Percentiles rank a stretch among this genome's conserved stretches.
These are phyloP conservation scores for Nicotiana noctiflora DNA, from an alignment of 257 asterid genomes.

Conservation along the genomic window DNA sequence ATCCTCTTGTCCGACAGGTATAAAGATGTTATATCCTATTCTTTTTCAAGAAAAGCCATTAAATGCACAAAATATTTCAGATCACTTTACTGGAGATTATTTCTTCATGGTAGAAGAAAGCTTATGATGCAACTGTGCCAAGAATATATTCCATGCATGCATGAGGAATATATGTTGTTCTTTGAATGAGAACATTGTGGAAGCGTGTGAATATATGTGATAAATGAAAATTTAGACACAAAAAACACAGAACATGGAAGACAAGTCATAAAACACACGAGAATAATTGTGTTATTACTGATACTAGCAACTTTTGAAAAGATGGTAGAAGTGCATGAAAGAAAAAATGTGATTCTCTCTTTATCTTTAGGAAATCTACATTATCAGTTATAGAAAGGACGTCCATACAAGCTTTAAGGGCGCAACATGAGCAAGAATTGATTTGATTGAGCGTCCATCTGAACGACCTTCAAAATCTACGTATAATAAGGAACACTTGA, in stretches of 20 bases:
- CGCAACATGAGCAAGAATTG: constrained; percentile 84
- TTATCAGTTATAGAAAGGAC: constrained; percentile 7
- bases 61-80: constrained; percentile 4
- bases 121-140: background rate
- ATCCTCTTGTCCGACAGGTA: background rate
- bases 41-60: background rate
- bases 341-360: background rate
- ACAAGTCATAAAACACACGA: background rate
- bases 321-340: constrained; percentile 1
- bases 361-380: background rate
- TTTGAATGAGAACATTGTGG: background rate
- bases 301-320: background rate
- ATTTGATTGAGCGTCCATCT: constrained; percentile 92
- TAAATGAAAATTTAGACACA: background rate
- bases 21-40: background rate
- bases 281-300: background rate
- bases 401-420: constrained; percentile 86
- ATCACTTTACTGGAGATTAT: constrained; percentile 3
- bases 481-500: constrained; percentile 77
- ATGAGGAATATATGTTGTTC: background rate
- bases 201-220: background rate
- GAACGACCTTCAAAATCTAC: constrained; percentile 98
- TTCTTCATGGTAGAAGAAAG: background rate
- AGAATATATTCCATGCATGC: background rate
- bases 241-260: background rate